Percentiles rank a stretch among this genome's conserved stretches.
Conservation (phyloP, 2,329 filamentous ascomycete species). For the Stemphylium beticola region DNA sequence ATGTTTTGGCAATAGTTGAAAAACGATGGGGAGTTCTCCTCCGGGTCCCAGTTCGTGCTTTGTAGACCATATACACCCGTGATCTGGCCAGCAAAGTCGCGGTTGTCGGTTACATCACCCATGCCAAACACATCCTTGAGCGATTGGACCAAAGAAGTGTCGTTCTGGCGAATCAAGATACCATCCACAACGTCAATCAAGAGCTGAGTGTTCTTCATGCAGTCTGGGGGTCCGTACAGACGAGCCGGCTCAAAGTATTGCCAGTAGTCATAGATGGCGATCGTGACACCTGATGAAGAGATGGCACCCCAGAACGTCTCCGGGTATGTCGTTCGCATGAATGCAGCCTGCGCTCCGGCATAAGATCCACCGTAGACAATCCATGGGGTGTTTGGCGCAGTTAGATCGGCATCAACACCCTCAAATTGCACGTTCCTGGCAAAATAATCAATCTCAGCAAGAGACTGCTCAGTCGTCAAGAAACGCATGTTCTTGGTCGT, state of each 20-base stretch:
- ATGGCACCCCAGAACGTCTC: slow-evolving; percentile 81
- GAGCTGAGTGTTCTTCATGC: slow-evolving; percentile 69
- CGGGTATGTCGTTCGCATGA: slow-evolving; percentile 77
- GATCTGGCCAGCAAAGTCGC: slow-evolving; percentile 61
- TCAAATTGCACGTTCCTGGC: slow-evolving; percentile 73
- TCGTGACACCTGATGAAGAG: slow-evolving; percentile 78
- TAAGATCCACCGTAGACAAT: slow-evolving; percentile 86
- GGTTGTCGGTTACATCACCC: slow-evolving; percentile 54
- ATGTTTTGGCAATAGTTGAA: slow-evolving; percentile 61
- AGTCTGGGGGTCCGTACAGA: slow-evolving; percentile 64
- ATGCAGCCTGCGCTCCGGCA: slow-evolving; percentile 78
- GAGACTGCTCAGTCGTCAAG: slow-evolving; percentile 79
- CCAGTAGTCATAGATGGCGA: slow-evolving; percentile 79
- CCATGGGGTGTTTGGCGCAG: slow-evolving; percentile 69
- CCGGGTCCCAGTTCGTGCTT: slow-evolving; percentile 63
- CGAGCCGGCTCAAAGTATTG: slow-evolving; percentile 66
- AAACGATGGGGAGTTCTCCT: slow-evolving; percentile 57
- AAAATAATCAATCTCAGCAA: slow-evolving; percentile 84
- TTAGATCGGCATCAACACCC: slow-evolving; percentile 71
- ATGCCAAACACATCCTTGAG: slow-evolving; percentile 64
- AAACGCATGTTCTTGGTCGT: slow-evolving; percentile 76
- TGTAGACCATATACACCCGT: slow-evolving; percentile 61
- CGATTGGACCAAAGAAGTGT: slow-evolving; percentile 49
- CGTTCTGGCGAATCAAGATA: slow-evolving; percentile 59
- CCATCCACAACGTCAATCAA: slow-evolving; percentile 65